These are phyloP conservation scores for Vanrija pseudolonga DNA, from an alignment of 1,284 basidiomycete species.

Conservation along the genomic window DNA sequence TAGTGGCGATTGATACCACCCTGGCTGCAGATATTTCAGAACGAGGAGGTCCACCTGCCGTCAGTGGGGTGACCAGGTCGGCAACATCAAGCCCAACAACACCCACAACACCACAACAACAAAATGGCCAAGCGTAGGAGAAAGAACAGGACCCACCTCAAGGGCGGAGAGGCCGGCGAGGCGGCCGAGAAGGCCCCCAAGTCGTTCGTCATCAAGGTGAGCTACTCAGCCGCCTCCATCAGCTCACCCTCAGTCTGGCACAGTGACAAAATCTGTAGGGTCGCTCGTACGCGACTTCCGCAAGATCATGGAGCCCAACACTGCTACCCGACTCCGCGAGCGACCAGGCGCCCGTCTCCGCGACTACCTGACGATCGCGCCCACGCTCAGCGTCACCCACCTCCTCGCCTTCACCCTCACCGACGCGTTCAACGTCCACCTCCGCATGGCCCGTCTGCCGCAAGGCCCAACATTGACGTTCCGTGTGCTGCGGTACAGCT, in stretches of 20 bases:
- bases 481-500: conserved; percentile 83
- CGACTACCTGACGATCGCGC: conserved; percentile 91
- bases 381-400: conserved; percentile 87
- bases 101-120: neutral
- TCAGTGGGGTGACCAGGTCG: neutral
- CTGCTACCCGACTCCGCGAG: conserved; percentile 85
- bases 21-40: neutral
- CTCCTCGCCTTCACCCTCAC: conserved; percentile 87
- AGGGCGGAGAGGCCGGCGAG: conserved; percentile 52
- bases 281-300: conserved; percentile 89
- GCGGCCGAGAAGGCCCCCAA: conserved; percentile 52
- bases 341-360: conserved; percentile 86
- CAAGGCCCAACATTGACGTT: conserved; percentile 93
- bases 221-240: conserved; percentile 3
- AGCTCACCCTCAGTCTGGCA: conserved; percentile 59
- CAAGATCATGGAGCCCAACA: conserved; percentile 97
- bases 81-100: neutral
- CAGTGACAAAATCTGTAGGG: conserved; percentile 79
- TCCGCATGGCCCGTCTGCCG: conserved; percentile 85
- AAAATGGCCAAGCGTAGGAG: conserved; percentile 66
- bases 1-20: neutral
- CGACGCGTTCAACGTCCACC: conserved; percentile 68
- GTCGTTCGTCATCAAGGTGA: conserved; percentile 73
- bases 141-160: conserved; percentile 83
- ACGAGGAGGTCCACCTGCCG: neutral